Percentiles rank a stretch among this genome's conserved stretches.
Evolutionary conservation across 768 basidiomycete species (phyloP).

Genomic region (Wakefieldia striispora): DNA sequence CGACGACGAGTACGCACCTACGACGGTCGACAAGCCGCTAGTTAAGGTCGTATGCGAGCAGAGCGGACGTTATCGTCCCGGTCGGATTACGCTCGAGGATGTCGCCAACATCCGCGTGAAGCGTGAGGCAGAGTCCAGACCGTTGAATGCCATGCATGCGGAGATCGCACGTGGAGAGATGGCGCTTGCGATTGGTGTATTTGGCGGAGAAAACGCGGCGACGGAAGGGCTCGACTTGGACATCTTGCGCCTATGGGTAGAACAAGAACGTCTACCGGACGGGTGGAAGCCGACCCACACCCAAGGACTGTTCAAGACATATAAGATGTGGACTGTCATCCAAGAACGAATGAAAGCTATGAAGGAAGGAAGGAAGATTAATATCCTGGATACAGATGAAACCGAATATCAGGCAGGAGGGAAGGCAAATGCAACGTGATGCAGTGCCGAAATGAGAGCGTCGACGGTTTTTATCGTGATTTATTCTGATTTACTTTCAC

Average conservation of each 20-base stretch:
- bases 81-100: slow-evolving; percentile 31
- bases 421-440: slow-evolving; percentile 18
- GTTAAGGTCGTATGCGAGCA: slow-evolving; percentile 39
- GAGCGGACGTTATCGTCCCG: slow-evolving; percentile 26
- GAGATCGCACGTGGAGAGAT: slow-evolving; percentile 70
- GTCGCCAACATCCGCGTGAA: slow-evolving; percentile 52
- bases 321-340: slow-evolving; percentile 27
- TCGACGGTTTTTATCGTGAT: too few relatives aligned
- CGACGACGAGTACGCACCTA: slow-evolving; percentile 46
- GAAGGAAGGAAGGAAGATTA: slow-evolving; percentile 13
- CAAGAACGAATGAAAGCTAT: slow-evolving; percentile 29
- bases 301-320: slow-evolving; percentile 30
- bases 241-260: slow-evolving; percentile 49
- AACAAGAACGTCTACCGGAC: slow-evolving; percentile 49
- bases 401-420: background rate
- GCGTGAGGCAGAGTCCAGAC: slow-evolving; percentile 44
- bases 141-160: slow-evolving; percentile 45
- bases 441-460: background rate
- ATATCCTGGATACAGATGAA: slow-evolving; percentile 16
- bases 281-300: slow-evolving; percentile 33
- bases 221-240: slow-evolving; percentile 45
- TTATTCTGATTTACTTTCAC: too few relatives aligned
- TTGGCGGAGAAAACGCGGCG: slow-evolving; percentile 33
- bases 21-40: slow-evolving; percentile 33
- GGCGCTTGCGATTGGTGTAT: slow-evolving; percentile 57